Evolutionary conservation across 1,284 basidiomycete species (phyloP), one percentile per base, ranked within the genome.

Genomic region (Gastroboletus turbinatus): DNA sequence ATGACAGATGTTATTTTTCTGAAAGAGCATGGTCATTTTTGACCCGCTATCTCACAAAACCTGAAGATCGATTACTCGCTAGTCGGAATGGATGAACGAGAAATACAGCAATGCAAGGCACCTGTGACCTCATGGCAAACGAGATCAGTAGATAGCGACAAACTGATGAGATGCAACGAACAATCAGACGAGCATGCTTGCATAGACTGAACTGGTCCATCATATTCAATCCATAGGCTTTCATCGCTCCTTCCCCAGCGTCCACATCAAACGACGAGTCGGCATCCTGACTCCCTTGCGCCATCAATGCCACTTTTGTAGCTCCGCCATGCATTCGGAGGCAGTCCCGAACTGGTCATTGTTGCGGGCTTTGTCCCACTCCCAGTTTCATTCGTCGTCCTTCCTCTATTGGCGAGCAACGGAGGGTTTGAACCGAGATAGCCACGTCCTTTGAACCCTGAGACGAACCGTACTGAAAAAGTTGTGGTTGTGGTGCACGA

Each of bases 391-490:
- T 33, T 46, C 11, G 17, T 33, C 19, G 4, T 23, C 23, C 23
- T 4, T 23, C 23, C 23, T 23, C 23, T 4, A 23, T 23, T 23
- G 23, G 23, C 23, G 9, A 68, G 58, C 32, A 70, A 50, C 4
- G 67, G 6, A 69, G 0, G 69, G 69, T 44, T 70, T 69, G 51
- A 69, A 69, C 21, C 3, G 70, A 68, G 14, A 60, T 60, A 3
- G 49, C 56, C 16, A 29, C 35, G 7, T 51, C n/a, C 36, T 59
- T 73, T 45, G 66, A 35, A 30, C 23, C 33, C 33, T 73, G 70
- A 5, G 70, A 58, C 0, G 46, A 35, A 16, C 36, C n/a, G 10
- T 58, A 62, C 33, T 70, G 67, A 1, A 69, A 59, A 36, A 56
- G 16, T 16, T 56, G 59, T 13, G 54, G 47, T 29, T 60, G 59